Evolutionary conservation across 1,284 basidiomycete species (phyloP), one percentile per base, ranked within the genome.

Genomic region (Paramarasmius palmivorus): DNA sequence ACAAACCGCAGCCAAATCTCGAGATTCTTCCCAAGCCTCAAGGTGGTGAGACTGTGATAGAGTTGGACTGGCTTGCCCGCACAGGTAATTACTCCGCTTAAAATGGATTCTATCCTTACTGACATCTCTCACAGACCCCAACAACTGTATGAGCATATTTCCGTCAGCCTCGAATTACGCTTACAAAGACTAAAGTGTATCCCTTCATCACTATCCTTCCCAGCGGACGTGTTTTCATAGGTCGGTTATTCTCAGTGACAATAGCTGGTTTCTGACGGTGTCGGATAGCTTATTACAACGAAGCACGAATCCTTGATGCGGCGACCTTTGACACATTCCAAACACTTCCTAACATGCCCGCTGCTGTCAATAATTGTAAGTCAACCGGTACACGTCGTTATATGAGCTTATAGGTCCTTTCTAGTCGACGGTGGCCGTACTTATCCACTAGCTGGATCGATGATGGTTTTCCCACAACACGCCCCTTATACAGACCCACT

Each of bases 381-480:
- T 46, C 19, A 44, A 38, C 34, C 38, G 1, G 14, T 19, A 17
- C 17, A 19, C 36, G 7, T 45, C 23, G 35, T 4, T 19, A 38
- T 22, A 44, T 23, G 46, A 26, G 14, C 48, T 35, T 38, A 29
- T 39, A 48, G n/a, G 15, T 8, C 47, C 36, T 56, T 19, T 42
- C 26, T 41, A 79, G 76, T 88, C 66, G 68, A 79, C 19, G 86
- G 73, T 15, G 88, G 90, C 26, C 81, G 91, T 22, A 87, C 86
- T 2, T 93, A 93, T 61, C 91, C 91, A 1, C 75, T 89, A 63
- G 83, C 88, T 63, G 89, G 88, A 8, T 76, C 87, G 1, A 81
- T 83, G 0, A 78, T 89, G 23, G 66, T 91, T 12, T 72, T 93
- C 15, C 91, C 89, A 4, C 84, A 86, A 59, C 65, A 77, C 50